Percentiles rank a stretch among this genome's conserved stretches.
Evolutionary conservation across 1,139 yeast species (phyloP).

Genomic region (Geotrichum fermentans): DNA sequence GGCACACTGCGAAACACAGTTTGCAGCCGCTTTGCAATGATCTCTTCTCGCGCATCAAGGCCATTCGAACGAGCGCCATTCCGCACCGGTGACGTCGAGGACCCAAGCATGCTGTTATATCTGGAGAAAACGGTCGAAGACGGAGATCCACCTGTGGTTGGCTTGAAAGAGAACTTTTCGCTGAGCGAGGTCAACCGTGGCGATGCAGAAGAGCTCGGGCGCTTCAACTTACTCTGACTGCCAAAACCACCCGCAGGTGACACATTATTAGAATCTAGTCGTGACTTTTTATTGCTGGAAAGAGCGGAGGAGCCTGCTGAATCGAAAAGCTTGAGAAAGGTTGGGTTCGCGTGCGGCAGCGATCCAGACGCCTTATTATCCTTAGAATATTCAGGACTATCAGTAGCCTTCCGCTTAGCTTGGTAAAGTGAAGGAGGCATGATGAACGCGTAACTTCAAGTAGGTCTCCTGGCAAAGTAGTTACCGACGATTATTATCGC

Average conservation of each 20-base stretch:
- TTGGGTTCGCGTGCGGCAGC: background rate
- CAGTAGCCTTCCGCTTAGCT: constrained; percentile 15
- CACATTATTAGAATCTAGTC: background rate
- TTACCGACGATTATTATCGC: too few relatives aligned
- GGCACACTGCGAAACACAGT: constrained; percentile 32
- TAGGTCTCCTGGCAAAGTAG: too few relatives aligned
- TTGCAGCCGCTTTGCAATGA: constrained; percentile 27
- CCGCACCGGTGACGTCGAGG: background rate
- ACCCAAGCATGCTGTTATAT: constrained; percentile 22
- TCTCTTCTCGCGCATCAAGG: constrained; percentile 19
- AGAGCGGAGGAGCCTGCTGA: background rate
- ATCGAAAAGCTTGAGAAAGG: constrained; percentile 3
- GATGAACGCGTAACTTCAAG: background rate
- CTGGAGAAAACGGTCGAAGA: constrained; percentile 26
- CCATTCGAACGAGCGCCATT: background rate
- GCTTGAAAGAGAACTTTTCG: constrained; percentile 26
- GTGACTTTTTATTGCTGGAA: constrained; percentile 3
- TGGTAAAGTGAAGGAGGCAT: constrained; percentile 19
- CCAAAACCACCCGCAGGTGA: background rate
- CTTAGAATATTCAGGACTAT: constrained; percentile 4
- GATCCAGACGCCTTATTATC: constrained; percentile 5
- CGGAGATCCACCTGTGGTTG: constrained; percentile 1
- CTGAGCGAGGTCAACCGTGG: constrained; percentile 25
- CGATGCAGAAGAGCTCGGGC: constrained; percentile 17
- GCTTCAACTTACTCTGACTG: constrained; percentile 16